Base-by-base conservation (phyloP, 2,329 filamentous ascomycete genomes). In the Fusarium nematophilum region DNA sequence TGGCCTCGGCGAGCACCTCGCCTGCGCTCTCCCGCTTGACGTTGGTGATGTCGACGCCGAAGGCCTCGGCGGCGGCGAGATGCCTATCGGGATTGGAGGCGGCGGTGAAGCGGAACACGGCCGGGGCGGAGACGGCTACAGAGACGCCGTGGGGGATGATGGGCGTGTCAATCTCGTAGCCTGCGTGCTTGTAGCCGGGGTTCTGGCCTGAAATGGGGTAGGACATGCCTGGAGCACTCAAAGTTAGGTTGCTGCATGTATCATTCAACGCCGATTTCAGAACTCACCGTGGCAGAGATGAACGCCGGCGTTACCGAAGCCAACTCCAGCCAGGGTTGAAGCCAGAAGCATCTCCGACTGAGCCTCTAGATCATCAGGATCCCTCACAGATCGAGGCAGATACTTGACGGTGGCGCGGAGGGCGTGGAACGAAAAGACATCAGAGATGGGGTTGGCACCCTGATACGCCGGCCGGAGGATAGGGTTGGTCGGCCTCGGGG, bases 171-270 rank as follows among this genome's bases (percentile, higher is more conserved):
- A 96, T 87, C 2, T 89, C 80, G 75, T 99, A 99, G n/a, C 95
- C 95, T 0, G 83, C 76, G 73, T 99, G 95, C 69, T 87, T 88
- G 78, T 98, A 98, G 5, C 90, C 76, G 14, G 91, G 92, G 73
- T 99, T 99, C 73, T 97, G 93, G 25, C 93, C 92, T 1, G 92
- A 96, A 71, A 99, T 97, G 14, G 95, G 95, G 72, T 99, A 99
- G 18, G 91, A 96, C 94, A 99, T 98, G 73, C 94, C 85, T 87
- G 53, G 11, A 26, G 18, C 34, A 40, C 13, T 49, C 42, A 14
- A 42, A 26, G 45, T 65, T 46, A 62, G n/a, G 49, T 45, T 46
- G 36, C 15, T 47, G 13, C 33, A 37, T 39, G 31, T 50, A 47
- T n/a, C n/a, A n/a, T n/a, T 11, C 21, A 13, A 37, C 31, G 40